These are phyloP conservation scores for Platanthera guangdongensis DNA, from an alignment of 106 monocot genomes.

Conservation along the genomic window DNA sequence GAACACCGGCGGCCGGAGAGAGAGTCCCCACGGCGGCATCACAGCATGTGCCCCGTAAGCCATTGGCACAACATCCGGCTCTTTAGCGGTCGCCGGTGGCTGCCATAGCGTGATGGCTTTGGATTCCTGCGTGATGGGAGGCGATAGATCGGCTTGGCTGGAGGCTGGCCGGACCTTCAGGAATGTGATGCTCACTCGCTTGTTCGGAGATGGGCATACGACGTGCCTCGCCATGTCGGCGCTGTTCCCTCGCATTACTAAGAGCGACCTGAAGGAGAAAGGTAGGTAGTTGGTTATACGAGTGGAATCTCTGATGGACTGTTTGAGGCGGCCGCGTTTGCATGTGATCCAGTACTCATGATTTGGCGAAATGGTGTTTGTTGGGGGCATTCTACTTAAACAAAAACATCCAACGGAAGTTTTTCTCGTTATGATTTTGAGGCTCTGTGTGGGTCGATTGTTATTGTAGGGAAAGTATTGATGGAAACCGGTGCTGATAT, in stretches of 20 bases:
- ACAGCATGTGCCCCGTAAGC: slow-evolving; percentile 25
- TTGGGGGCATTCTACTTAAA: too few species aligned
- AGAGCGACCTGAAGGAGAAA: slow-evolving; percentile 57
- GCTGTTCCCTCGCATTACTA: slow-evolving; percentile 97
- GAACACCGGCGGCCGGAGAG: slow-evolving; percentile 26
- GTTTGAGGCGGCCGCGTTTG: background rate
- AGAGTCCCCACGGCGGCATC: slow-evolving; percentile 48
- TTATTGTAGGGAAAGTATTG: too few species aligned
- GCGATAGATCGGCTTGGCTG: slow-evolving; percentile 4
- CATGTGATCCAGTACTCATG: background rate
- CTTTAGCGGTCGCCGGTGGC: slow-evolving; percentile 20
- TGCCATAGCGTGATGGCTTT: slow-evolving; percentile 54
- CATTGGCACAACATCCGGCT: slow-evolving; percentile 5
- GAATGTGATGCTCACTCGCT: slow-evolving; percentile 65
- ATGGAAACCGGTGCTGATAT: too few species aligned
- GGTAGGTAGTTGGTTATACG: background rate
- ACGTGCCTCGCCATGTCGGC: slow-evolving; percentile 98
- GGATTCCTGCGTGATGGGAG: slow-evolving; percentile 12
- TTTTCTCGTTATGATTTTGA: too few species aligned
- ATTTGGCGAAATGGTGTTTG: too few species aligned
- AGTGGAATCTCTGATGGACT: background rate
- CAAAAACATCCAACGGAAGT: too few species aligned
- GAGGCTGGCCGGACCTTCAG: slow-evolving; percentile 50
- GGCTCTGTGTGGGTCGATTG: too few species aligned
- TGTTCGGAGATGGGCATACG: slow-evolving; percentile 65